These are phyloP conservation scores for Alternaria viburni DNA, from an alignment of 2,329 filamentous ascomycete genomes.

Conservation along the genomic window DNA sequence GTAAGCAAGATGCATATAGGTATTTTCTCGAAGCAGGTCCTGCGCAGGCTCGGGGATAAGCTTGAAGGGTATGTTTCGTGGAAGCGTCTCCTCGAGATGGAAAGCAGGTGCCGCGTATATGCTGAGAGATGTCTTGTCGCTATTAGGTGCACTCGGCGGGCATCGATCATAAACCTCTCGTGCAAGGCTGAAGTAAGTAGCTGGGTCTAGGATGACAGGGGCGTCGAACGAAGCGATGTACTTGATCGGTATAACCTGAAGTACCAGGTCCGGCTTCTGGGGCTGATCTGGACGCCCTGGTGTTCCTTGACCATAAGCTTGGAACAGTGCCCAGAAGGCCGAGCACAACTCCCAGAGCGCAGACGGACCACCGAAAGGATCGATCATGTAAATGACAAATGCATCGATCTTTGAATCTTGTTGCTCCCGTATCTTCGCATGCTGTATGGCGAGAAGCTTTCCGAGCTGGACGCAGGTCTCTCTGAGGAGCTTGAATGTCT, in stretches of 20 bases:
- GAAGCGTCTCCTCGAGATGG: conserved; percentile 72
- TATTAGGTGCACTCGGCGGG: conserved; percentile 52
- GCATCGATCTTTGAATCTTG: conserved; percentile 59
- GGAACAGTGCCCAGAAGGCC: conserved; percentile 75
- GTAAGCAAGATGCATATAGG: conserved; percentile 81
- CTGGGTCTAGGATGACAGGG: conserved; percentile 67
- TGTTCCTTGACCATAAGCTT: conserved; percentile 62
- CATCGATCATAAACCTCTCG: conserved; percentile 82
- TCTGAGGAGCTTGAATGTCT: conserved; percentile 38
- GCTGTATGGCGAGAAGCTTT: conserved; percentile 46
- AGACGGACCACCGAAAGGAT: conserved; percentile 67
- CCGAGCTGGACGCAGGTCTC: conserved; percentile 50
- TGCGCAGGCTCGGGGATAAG: conserved; percentile 70
- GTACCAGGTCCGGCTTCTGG: conserved; percentile 66
- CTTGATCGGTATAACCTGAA: conserved; percentile 76
- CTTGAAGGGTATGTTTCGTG: conserved; percentile 78
- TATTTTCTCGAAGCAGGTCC: conserved; percentile 78
- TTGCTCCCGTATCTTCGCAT: conserved; percentile 44
- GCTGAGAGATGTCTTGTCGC: conserved; percentile 53
- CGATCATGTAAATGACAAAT: conserved; percentile 77
- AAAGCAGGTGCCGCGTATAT: conserved; percentile 71
- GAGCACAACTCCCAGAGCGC: conserved; percentile 72
- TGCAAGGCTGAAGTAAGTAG: conserved; percentile 67
- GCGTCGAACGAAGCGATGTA: conserved; percentile 69
- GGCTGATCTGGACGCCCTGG: conserved; percentile 49